These are phyloP conservation scores for Hyphodiscus hymeniophilus DNA, from an alignment of 495 filamentous ascomycete genomes.

Conservation along the genomic window DNA sequence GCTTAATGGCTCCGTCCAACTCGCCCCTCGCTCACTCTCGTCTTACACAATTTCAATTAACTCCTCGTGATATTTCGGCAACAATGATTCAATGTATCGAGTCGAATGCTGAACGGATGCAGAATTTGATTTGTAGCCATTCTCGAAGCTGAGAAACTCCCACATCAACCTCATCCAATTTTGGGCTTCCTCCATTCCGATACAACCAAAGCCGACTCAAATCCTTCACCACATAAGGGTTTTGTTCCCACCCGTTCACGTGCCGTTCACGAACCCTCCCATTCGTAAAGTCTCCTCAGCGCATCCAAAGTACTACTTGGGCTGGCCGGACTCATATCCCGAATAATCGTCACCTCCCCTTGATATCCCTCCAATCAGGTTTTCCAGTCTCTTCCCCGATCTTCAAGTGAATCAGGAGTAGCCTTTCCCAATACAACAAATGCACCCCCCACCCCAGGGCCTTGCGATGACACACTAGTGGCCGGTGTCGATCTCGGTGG, in stretches of 20 bases:
- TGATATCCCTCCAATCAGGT: no score
- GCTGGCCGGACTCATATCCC: conserved; percentile 29
- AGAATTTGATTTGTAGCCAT: conserved; percentile 12
- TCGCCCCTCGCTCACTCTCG: no score
- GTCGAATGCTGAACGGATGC: not conserved
- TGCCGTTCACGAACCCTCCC: conserved; percentile 16
- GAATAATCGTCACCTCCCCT: conserved; percentile 28
- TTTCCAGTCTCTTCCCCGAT: no score
- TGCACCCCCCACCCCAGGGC: no score
- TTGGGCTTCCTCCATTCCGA: conserved; percentile 56
- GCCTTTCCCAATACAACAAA: no score
- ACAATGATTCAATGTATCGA: no score
- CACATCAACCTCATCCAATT: conserved; percentile 16
- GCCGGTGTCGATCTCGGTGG: not conserved
- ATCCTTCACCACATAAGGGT: conserved; percentile 45
- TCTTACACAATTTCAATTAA: no score
- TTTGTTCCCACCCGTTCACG: conserved; percentile 2
- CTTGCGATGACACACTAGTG: no score
- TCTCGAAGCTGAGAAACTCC: conserved; percentile 18
- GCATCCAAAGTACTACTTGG: conserved; percentile 11
- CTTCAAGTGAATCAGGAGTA: no score
- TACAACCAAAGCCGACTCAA: conserved; percentile 70
- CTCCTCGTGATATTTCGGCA: no score
- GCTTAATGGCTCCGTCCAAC: no score
- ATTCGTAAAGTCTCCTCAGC: conserved; percentile 20